Evolutionary conservation across 176 grass and related monocot species (phyloP).

Genomic region (Oryza glaberrima): DNA sequence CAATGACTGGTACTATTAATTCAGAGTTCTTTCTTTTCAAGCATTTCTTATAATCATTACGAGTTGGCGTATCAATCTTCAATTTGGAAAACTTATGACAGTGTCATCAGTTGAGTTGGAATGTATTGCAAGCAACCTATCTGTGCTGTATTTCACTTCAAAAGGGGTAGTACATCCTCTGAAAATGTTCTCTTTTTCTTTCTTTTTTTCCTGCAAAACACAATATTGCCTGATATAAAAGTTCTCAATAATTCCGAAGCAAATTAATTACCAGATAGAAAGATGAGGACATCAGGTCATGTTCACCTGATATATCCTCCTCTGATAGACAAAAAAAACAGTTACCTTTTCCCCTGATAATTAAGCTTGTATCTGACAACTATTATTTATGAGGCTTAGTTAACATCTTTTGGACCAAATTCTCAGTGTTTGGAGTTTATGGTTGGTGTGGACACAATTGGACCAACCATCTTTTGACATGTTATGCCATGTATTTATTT

Average conservation of each 20-base stretch:
- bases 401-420: no score
- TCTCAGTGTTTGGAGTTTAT: background rate
- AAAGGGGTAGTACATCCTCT: background rate
- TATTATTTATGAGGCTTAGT: background rate
- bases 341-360: background rate
- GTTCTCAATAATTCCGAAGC: background rate
- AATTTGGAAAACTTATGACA: background rate
- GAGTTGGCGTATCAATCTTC: background rate
- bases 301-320: background rate
- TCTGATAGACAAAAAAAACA: background rate
- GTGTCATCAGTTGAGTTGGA: background rate
- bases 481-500: background rate
- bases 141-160: background rate
- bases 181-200: background rate
- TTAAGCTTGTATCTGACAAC: background rate
- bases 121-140: background rate
- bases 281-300: background rate
- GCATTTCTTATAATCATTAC: background rate
- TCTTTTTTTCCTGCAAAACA: background rate
- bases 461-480: background rate
- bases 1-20: slow-evolving; percentile 9
- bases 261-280: background rate
- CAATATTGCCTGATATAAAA: background rate
- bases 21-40: background rate
- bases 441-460: background rate